These are phyloP conservation scores for Hyphopichia buzzinii DNA, from an alignment of 1,139 yeast species.

Conservation along the genomic window DNA sequence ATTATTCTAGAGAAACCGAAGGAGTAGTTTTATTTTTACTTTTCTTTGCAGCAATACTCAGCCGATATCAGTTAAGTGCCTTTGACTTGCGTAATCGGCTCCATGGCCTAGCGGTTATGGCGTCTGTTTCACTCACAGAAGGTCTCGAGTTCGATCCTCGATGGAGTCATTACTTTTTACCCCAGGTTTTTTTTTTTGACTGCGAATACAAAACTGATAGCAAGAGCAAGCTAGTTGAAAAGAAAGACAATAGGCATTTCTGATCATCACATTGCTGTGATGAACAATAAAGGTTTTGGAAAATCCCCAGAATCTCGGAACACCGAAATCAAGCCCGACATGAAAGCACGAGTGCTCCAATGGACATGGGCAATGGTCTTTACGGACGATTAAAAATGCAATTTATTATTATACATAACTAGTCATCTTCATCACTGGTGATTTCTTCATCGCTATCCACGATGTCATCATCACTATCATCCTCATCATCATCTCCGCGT, in stretches of 20 bases:
- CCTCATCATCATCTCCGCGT: constrained; percentile 29
- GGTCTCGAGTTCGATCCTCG: constrained; percentile 45
- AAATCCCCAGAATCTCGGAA: no score
- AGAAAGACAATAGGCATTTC: no score
- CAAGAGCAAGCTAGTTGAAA: no score
- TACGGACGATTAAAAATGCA: background rate
- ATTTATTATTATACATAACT: background rate
- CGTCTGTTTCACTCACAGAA: constrained; percentile 40
- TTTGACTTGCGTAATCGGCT: constrained; percentile 20
- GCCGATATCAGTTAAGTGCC: no score
- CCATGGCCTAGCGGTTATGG: constrained; percentile 41
- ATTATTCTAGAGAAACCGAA: no score
- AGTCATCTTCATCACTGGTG: constrained; percentile 12
- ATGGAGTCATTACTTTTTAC: constrained; percentile 25
- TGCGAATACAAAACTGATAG: background rate
- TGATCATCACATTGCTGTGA: no score
- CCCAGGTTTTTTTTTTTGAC: constrained; percentile 6
- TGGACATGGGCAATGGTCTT: background rate
- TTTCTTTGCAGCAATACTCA: no score
- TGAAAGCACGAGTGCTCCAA: no score
- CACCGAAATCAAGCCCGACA: no score
- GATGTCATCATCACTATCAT: constrained; percentile 23
- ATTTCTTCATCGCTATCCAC: constrained; percentile 4
- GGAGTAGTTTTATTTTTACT: no score
- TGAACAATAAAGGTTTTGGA: no score